Conservation (phyloP, 805 yeast species). For the Candida ficus region DNA sequence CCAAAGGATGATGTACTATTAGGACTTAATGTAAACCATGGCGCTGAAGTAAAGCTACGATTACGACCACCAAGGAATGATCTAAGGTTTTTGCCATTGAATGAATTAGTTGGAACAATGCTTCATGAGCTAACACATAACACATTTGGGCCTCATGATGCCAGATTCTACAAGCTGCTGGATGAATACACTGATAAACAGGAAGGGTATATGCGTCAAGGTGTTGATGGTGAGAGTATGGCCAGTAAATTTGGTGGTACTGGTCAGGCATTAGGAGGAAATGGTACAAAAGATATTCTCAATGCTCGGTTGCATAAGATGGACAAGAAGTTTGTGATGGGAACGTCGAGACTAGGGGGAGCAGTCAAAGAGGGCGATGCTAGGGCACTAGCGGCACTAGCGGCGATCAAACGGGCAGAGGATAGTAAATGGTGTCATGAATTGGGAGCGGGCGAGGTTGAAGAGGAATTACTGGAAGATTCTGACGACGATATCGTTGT, state of each 20-base stretch:
- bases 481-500: no score
- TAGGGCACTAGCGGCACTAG: conserved; percentile 46
- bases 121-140: conserved; percentile 88
- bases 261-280: conserved; percentile 16
- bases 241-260: conserved; percentile 8
- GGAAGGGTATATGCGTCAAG: conserved; percentile 36
- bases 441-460: conserved; percentile 26
- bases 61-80: conserved; percentile 56
- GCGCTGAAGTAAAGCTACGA: conserved; percentile 66
- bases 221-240: conserved; percentile 14
- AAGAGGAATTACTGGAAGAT: conserved; percentile 38
- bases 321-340: conserved; percentile 23
- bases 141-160: conserved; percentile 74
- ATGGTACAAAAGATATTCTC: not conserved
- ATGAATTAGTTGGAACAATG: conserved; percentile 73
- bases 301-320: conserved; percentile 34
- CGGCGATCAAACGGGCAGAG: conserved; percentile 56
- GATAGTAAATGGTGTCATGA: conserved; percentile 46
- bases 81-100: conserved; percentile 51
- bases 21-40: conserved; percentile 80
- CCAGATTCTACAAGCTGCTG: conserved; percentile 55
- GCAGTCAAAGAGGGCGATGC: conserved; percentile 18
- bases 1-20: conserved; percentile 63
- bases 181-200: conserved; percentile 44
- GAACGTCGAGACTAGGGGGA: conserved; percentile 14